phyloP scores from a whole-genome alignment of 2,329 filamentous ascomycete species.

The Dactylellina drechsleri region DNA sequence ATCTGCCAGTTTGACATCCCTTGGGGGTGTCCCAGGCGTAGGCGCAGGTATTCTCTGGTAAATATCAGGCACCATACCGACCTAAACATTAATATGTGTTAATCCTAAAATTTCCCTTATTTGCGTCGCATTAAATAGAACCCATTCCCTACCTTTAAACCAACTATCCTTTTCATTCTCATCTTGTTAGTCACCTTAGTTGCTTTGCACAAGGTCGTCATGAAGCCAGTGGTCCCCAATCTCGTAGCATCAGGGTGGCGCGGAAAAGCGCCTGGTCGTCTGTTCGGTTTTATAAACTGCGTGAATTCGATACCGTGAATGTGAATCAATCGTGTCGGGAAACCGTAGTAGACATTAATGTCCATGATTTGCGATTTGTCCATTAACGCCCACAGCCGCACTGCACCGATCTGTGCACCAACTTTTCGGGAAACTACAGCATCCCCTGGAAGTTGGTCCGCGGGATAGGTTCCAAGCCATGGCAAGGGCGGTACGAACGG shows the following conservation, averaged over 20 bases:
- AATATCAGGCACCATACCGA: slow-evolving; percentile 51
- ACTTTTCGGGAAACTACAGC: slow-evolving; percentile 42
- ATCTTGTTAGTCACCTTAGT: slow-evolving; percentile 24
- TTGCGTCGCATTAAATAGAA: background rate
- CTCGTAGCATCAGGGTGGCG: slow-evolving; percentile 23
- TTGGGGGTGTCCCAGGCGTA: slow-evolving; percentile 23
- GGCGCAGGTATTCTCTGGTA: slow-evolving; percentile 37
- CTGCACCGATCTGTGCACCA: slow-evolving; percentile 42
- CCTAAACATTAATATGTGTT: slow-evolving; percentile 6
- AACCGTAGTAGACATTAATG: slow-evolving; percentile 48
- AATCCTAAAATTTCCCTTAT: background rate
- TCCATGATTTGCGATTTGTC: slow-evolving; percentile 31
- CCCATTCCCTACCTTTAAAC: slow-evolving; percentile 36
- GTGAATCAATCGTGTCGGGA: slow-evolving; percentile 44
- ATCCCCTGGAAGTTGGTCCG: slow-evolving; percentile 41
- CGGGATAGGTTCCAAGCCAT: slow-evolving; percentile 43
- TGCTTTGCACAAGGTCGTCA: slow-evolving; percentile 45
- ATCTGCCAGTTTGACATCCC: slow-evolving; percentile 49
- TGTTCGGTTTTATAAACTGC: slow-evolving; percentile 19
- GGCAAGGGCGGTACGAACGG: slow-evolving; percentile 49
- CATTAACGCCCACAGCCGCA: slow-evolving; percentile 29
- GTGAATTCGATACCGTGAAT: slow-evolving; percentile 52
- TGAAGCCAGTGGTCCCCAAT: slow-evolving; percentile 46
- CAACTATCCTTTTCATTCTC: slow-evolving; percentile 39
- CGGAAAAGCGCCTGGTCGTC: background rate